A percentile compares a stretch with the other conserved stretches of the same genome.
These are phyloP conservation scores for Leishmania major DNA, from an alignment of 208 protist species.

Conservation along the genomic window DNA sequence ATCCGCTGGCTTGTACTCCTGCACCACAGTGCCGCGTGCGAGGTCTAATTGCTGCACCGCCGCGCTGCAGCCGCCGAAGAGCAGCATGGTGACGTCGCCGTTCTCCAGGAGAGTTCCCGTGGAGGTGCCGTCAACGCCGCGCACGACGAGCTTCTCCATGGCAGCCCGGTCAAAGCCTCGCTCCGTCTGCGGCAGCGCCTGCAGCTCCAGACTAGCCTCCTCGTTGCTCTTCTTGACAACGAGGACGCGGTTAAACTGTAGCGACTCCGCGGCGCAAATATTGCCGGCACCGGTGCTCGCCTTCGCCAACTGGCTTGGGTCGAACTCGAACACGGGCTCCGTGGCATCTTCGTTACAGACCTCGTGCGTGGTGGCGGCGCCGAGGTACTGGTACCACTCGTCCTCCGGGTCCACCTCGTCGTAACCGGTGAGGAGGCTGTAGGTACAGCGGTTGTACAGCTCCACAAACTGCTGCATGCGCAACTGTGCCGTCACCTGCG, in stretches of 20 bases:
- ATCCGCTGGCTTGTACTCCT: constrained; percentile 46
- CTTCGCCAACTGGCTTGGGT: constrained; percentile 21
- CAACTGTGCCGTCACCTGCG: constrained; percentile 17
- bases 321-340: constrained; percentile 47
- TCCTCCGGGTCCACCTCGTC: constrained; percentile 39
- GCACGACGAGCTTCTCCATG: constrained; percentile 30
- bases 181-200: constrained; percentile 29
- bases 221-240: constrained; percentile 42
- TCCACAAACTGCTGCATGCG: constrained; percentile 42
- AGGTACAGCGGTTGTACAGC: constrained; percentile 68
- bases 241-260: constrained; percentile 46
- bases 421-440: constrained; percentile 44
- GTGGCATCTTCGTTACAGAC: constrained; percentile 36
- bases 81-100: constrained; percentile 46
- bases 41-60: constrained; percentile 52
- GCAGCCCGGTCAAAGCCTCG: constrained; percentile 40
- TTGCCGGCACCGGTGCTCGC: constrained; percentile 41
- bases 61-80: constrained; percentile 42
- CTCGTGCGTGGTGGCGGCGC: constrained; percentile 6
- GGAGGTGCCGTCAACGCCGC: constrained; percentile 32
- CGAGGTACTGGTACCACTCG: constrained; percentile 50
- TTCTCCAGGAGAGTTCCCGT: constrained; percentile 50
- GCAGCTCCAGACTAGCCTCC: constrained; percentile 24
- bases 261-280: constrained; percentile 59
- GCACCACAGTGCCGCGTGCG: constrained; percentile 46